These are phyloP conservation scores for Tetrahymena borealis DNA, from an alignment of 73 alveolate species.

Conservation along the genomic window DNA sequence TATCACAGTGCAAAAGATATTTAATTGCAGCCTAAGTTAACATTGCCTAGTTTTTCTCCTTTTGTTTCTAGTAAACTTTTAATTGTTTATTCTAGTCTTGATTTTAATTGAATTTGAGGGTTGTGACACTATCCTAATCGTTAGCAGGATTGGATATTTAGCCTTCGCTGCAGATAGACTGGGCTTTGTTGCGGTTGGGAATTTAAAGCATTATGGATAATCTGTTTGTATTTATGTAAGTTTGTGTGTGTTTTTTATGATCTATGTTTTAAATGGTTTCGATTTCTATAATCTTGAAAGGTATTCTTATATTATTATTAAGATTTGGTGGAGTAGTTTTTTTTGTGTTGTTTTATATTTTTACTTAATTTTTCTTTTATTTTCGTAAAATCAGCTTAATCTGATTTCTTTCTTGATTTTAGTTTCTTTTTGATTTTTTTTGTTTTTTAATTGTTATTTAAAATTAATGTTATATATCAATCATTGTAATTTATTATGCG, in stretches of 20 bases:
- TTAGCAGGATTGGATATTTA: not conserved
- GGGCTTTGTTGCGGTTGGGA: not conserved
- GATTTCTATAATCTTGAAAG: too few relatives aligned
- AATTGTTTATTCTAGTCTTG: too few relatives aligned
- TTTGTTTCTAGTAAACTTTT: not conserved
- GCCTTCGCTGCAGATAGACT: not conserved
- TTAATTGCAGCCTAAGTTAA: not conserved
- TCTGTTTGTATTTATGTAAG: not conserved
- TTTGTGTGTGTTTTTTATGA: not conserved
- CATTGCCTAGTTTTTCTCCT: not conserved
- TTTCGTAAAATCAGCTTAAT: not conserved
- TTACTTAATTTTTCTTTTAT: not conserved
- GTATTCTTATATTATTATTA: too few relatives aligned
- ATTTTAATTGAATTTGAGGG: not conserved
- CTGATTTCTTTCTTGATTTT: not conserved
- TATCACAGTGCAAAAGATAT: not conserved
- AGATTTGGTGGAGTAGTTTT: not conserved
- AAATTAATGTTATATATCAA: not conserved
- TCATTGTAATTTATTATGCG: not conserved
- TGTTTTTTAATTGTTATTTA: not conserved
- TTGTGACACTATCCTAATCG: not conserved
- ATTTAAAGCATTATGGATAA: not conserved
- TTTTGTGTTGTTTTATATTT: not conserved
- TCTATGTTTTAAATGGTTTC: too few relatives aligned
- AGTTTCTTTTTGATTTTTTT: not conserved